A percentile compares a stretch with the other conserved stretches of the same genome.
Evolutionary conservation across 306 rosid species (phyloP).

Genomic region (Nissolia schottii): DNA sequence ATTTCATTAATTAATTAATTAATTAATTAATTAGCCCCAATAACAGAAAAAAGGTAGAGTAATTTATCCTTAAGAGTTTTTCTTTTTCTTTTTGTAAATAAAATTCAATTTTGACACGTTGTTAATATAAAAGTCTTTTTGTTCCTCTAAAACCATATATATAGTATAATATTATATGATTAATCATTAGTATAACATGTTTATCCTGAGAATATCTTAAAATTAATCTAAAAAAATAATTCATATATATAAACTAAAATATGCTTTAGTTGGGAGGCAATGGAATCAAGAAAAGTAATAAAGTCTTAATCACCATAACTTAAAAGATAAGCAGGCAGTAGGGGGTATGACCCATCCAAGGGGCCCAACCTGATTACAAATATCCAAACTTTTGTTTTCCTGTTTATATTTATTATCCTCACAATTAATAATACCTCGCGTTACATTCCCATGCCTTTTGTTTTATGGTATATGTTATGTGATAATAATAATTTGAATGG

Average conservation of each 20-base stretch:
- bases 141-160: too few relatives aligned
- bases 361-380: constrained; percentile 19
- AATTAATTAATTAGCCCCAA: too few relatives aligned
- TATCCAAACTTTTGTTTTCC: not conserved
- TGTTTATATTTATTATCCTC: too few relatives aligned
- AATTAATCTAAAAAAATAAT: too few relatives aligned
- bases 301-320: constrained; percentile 29
- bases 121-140: too few relatives aligned
- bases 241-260: too few relatives aligned
- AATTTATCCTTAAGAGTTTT: not conserved
- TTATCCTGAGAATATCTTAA: too few relatives aligned
- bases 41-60: not conserved
- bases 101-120: too few relatives aligned
- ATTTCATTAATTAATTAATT: too few relatives aligned
- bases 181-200: too few relatives aligned
- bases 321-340: constrained; percentile 29
- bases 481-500: not conserved
- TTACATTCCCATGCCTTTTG: not conserved
- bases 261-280: constrained; percentile 15
- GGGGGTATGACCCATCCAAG: constrained; percentile 13
- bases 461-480: too few relatives aligned
- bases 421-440: not conserved
- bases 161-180: too few relatives aligned
- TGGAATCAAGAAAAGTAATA: constrained; percentile 30
- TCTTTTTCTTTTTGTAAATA: not conserved